These are phyloP conservation scores for Suhomyces choctaworum DNA, from an alignment of 1,139 yeast genomes.

Conservation along the genomic window DNA sequence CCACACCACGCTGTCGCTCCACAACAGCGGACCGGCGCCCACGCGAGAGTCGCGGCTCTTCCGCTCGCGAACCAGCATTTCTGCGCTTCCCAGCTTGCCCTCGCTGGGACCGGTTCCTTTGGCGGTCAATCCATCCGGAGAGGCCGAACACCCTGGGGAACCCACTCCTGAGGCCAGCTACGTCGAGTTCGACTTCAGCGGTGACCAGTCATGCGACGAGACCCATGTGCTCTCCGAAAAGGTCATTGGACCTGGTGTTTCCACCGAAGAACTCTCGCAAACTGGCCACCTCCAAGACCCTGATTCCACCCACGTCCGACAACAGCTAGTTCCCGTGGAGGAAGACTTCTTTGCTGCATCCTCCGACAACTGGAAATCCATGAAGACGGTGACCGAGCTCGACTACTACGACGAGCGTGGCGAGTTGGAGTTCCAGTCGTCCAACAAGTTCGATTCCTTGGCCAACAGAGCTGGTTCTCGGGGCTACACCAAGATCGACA, in stretches of 20 bases:
- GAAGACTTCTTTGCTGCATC: constrained; percentile 38
- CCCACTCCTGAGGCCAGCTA: constrained; percentile 10
- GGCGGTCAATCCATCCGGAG: neutral
- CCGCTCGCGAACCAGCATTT: constrained; percentile 22
- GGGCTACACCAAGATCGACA: constrained; percentile 89
- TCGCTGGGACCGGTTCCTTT: neutral
- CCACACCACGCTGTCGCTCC: constrained; percentile 7
- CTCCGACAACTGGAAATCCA: constrained; percentile 49
- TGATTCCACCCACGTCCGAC: neutral
- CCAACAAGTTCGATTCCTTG: constrained; percentile 24
- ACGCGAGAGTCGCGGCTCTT: constrained; percentile 11
- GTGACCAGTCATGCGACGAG: constrained; percentile 7
- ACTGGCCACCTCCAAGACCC: neutral
- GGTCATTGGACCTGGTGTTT: constrained; percentile 9
- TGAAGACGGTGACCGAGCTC: constrained; percentile 51
- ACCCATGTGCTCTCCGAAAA: constrained; percentile 12
- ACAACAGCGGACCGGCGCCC: constrained; percentile 9
- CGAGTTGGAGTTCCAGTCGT: constrained; percentile 40
- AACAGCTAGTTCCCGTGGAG: constrained; percentile 16
- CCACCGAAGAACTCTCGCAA: constrained; percentile 10
- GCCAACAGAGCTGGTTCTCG: constrained; percentile 26
- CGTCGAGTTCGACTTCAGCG: constrained; percentile 39
- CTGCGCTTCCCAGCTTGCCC: constrained; percentile 24
- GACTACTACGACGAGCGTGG: constrained; percentile 56
- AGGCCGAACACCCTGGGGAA: neutral